Evolutionary conservation across 2,329 filamentous ascomycete genomes (phyloP).

Genomic region (Aureobasidium sp.): DNA sequence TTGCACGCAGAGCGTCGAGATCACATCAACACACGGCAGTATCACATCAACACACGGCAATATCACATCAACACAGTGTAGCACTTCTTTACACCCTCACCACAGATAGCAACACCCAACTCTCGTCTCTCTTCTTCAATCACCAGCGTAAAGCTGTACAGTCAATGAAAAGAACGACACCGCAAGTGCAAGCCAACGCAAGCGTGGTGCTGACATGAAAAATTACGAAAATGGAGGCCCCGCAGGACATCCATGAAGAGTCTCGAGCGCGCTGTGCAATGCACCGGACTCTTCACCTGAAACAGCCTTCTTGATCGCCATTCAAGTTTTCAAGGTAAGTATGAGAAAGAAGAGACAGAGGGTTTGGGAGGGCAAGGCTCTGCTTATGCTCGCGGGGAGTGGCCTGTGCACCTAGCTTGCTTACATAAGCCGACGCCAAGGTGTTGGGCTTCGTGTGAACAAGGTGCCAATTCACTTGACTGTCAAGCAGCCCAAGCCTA

Average conservation of each 20-base stretch:
- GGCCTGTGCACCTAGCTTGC: neutral
- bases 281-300: constrained; percentile 1
- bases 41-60: too few species aligned
- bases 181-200: neutral
- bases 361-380: neutral
- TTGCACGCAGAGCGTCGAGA: too few species aligned
- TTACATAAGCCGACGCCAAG: too few species aligned
- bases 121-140: constrained; percentile 16
- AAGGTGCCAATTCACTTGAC: too few species aligned
- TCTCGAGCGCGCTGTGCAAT: constrained; percentile 18
- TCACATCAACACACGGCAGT: too few species aligned
- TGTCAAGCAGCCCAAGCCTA: too few species aligned
- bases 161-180: constrained; percentile 12
- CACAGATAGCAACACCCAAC: too few species aligned
- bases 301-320: constrained; percentile 12
- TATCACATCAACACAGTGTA: too few species aligned
- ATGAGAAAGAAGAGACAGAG: neutral
- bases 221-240: constrained; percentile 10
- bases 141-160: neutral
- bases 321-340: constrained; percentile 10
- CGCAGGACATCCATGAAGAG: constrained; percentile 9
- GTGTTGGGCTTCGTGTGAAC: too few species aligned
- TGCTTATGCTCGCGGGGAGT: neutral
- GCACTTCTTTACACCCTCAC: too few species aligned
- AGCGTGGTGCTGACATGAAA: constrained; percentile 5